phyloP scores from a whole-genome alignment of 768 basidiomycete species.

The Tylopilus intermedius region DNA sequence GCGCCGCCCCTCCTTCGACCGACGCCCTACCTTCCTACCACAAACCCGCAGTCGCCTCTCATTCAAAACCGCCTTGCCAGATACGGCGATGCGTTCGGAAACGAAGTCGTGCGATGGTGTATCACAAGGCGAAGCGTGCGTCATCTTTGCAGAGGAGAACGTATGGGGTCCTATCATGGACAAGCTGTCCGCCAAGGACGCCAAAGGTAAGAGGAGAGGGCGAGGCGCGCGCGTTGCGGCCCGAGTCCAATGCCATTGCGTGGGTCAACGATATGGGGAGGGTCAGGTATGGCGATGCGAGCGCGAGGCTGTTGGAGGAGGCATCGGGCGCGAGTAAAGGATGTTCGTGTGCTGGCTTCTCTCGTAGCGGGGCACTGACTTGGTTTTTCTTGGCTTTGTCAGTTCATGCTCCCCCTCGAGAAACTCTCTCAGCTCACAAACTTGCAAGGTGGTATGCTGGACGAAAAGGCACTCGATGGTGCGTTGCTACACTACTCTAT shows the following conservation, averaged over 20 bases:
- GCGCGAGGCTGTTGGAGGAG: slow-evolving; percentile 58
- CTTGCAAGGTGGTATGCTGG: slow-evolving; percentile 34
- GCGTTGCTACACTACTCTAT: slow-evolving; percentile 10
- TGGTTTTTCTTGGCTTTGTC: slow-evolving; percentile 2
- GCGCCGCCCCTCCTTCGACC: too few relatives aligned
- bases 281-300: slow-evolving; percentile 59
- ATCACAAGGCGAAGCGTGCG: slow-evolving; percentile 83
- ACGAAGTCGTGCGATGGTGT: slow-evolving; percentile 87
- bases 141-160: slow-evolving; percentile 75
- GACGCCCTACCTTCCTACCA: too few relatives aligned
- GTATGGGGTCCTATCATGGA: slow-evolving; percentile 61
- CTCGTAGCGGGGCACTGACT: slow-evolving; percentile 2
- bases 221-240: slow-evolving; percentile 38
- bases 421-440: slow-evolving; percentile 78
- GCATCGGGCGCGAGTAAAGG: slow-evolving; percentile 58
- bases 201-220: slow-evolving; percentile 26
- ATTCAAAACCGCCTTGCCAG: slow-evolving; percentile 70
- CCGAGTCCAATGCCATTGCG: slow-evolving; percentile 52
- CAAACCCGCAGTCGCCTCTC: slow-evolving; percentile 36
- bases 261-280: slow-evolving; percentile 88
- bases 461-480: slow-evolving; percentile 58
- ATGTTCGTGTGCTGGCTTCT: slow-evolving; percentile 48
- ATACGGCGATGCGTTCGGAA: slow-evolving; percentile 80
- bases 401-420: slow-evolving; percentile 90
- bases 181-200: slow-evolving; percentile 49